phyloP scores from a whole-genome alignment of 305 asterid genomes.

The Euphrasia arctica region DNA sequence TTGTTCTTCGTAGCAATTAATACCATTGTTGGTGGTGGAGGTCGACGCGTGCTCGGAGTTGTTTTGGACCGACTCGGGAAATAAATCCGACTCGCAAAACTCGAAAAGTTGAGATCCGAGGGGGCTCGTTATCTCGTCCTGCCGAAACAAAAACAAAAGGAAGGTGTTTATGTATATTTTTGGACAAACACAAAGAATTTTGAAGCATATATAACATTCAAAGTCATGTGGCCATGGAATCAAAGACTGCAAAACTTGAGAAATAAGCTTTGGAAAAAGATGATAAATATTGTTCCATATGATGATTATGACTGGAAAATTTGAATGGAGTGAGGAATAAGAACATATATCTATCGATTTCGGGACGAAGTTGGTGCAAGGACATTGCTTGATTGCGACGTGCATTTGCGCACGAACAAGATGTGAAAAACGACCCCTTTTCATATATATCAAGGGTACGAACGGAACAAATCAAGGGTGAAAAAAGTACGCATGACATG shows the following conservation, averaged over 20 bases:
- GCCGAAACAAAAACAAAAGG: background rate
- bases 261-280: slow-evolving; percentile 26
- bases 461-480: background rate
- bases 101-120: slow-evolving; percentile 53
- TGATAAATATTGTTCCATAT: slow-evolving; percentile 22
- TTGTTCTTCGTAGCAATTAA: slow-evolving; percentile 54
- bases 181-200: slow-evolving; percentile 41
- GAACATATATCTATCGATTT: background rate
- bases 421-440: background rate
- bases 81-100: slow-evolving; percentile 60
- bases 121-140: slow-evolving; percentile 72
- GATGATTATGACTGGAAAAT: slow-evolving; percentile 21
- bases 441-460: background rate
- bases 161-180: slow-evolving; percentile 12
- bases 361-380: background rate
- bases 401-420: background rate
- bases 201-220: slow-evolving; percentile 22
- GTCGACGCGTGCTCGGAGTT: slow-evolving; percentile 70
- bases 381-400: background rate
- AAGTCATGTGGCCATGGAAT: slow-evolving; percentile 19
- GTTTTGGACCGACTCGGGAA: slow-evolving; percentile 57
- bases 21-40: slow-evolving; percentile 48
- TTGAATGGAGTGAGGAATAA: slow-evolving; percentile 21
- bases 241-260: slow-evolving; percentile 28
- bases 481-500: background rate